These are phyloP conservation scores for Scutellaria baicalensis DNA, from an alignment of 257 asterid genomes.

Conservation along the genomic window DNA sequence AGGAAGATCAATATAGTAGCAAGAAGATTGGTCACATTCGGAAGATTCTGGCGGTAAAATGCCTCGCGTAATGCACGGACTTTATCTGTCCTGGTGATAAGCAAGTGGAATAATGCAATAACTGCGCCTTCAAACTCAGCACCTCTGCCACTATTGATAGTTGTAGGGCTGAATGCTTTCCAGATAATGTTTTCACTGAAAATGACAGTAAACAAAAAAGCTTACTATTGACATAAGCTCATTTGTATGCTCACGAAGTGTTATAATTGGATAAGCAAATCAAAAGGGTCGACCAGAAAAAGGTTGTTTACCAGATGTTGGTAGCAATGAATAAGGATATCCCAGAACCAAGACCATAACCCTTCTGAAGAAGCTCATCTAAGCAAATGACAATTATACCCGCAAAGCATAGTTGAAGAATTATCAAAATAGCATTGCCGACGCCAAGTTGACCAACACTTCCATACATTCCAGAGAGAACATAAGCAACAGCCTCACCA, in stretches of 20 bases:
- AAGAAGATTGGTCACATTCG: constrained; percentile 62
- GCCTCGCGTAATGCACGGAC: constrained; percentile 70
- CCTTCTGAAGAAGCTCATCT: constrained; percentile 66
- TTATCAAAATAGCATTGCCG: constrained; percentile 68
- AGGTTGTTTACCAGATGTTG: constrained; percentile 50
- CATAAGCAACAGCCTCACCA: constrained; percentile 72
- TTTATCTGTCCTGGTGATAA: constrained; percentile 55
- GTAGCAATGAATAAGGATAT: constrained; percentile 63
- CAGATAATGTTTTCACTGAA: constrained; percentile 67
- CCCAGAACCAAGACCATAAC: constrained; percentile 69
- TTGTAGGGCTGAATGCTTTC: constrained; percentile 70
- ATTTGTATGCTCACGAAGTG: background rate
- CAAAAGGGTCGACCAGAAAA: background rate
- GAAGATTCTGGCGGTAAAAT: constrained; percentile 69
- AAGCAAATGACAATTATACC: constrained; percentile 62
- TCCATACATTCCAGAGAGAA: constrained; percentile 72
- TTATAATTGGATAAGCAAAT: background rate
- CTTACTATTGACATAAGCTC: background rate
- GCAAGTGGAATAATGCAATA: constrained; percentile 56
- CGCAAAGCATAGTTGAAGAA: constrained; percentile 62
- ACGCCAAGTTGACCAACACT: constrained; percentile 64
- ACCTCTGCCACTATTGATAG: constrained; percentile 60
- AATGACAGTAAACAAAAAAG: background rate
- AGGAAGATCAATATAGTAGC: constrained; percentile 63
- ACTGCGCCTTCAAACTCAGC: constrained; percentile 76